Evolutionary conservation across 1,284 basidiomycete species (phyloP).

Genomic region (Prillingera fragicola): DNA sequence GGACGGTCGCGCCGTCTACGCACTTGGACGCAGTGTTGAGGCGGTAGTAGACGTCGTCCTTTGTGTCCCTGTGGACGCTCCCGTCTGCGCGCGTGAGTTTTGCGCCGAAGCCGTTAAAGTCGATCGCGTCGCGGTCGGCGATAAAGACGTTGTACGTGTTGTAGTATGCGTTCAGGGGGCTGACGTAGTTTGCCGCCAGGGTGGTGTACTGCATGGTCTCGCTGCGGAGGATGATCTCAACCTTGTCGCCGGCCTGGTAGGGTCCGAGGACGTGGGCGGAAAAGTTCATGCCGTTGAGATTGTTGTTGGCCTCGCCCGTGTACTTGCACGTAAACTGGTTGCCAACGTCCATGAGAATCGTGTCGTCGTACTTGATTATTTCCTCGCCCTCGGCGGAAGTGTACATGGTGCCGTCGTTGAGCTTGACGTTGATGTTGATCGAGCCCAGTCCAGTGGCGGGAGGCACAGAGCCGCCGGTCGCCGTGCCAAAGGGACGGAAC

Average conservation of each 20-base stretch:
- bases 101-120: constrained; percentile 5
- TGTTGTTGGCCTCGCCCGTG: not conserved
- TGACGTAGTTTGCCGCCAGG: constrained; percentile 6
- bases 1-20: constrained; percentile 10
- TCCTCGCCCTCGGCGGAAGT: constrained; percentile 1
- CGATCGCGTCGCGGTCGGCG: not conserved
- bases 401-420: constrained; percentile 8
- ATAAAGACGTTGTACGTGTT: constrained; percentile 9
- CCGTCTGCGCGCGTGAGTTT: constrained; percentile 8
- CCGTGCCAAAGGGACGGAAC: constrained; percentile 6
- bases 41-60: constrained; percentile 8
- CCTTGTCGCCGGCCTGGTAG: constrained; percentile 8
- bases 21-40: constrained; percentile 2
- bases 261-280: constrained; percentile 10
- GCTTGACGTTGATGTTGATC: constrained; percentile 2
- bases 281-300: constrained; percentile 8
- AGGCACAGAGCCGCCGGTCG: not conserved
- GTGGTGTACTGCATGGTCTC: not conserved
- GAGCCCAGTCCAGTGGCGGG: constrained; percentile 1
- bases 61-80: constrained; percentile 1
- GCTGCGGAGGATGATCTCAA: constrained; percentile 6
- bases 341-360: constrained; percentile 10
- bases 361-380: constrained; percentile 6
- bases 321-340: constrained; percentile 10
- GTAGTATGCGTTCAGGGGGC: constrained; percentile 5